Base-by-base conservation (phyloP, 192 early-diverging fungal species). In the Glomus cerebriforme region DNA sequence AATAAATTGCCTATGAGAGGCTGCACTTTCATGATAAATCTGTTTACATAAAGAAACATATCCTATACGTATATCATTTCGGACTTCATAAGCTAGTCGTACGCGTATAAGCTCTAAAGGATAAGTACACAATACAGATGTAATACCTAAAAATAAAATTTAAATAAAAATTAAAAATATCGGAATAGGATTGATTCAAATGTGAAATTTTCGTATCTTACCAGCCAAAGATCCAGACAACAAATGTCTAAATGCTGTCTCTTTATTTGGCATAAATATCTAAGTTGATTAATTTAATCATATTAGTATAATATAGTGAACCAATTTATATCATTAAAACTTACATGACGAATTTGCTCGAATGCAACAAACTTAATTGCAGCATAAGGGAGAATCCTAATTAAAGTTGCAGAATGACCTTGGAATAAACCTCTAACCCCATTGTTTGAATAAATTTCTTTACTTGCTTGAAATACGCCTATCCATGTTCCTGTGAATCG, bases 311-410 rank as follows among this genome's bases (percentile, higher is more conserved):
- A 79, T 71, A 35, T 29, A 64, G 31, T 7, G n/a, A 58, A 59
- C 5, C 47, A 22, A 39, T 29, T 6, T 43, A 35, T 49, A 37
- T 78, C n/a, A 45, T 75, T 43, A 27, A 19, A 22, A 66, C 87
- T 78, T 86, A 87, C 86, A 60, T 84, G 76, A 76, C 89, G 87
- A 76, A 91, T 92, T 84, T 99, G 96, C 86, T 99, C 98, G 82
- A 95, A 97, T 9, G 92, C 92, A 90, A 97, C 96, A 80, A 97
- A 99, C 82, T 98, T 98, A 82, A 99, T 94, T 10, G 96, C 95
- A 0, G 96, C 95, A 80, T 98, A 99, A 5, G 98, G 98, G 82
- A 98, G 98, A 76, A 99, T 97, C 34, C 98, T 86, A 1, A 97
- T 85, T 5, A 99, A 85, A 37, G 96, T 97, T 54, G 95, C 96